Conservation (phyloP, 768 basidiomycete species). For the Amyloporia xantha region DNA sequence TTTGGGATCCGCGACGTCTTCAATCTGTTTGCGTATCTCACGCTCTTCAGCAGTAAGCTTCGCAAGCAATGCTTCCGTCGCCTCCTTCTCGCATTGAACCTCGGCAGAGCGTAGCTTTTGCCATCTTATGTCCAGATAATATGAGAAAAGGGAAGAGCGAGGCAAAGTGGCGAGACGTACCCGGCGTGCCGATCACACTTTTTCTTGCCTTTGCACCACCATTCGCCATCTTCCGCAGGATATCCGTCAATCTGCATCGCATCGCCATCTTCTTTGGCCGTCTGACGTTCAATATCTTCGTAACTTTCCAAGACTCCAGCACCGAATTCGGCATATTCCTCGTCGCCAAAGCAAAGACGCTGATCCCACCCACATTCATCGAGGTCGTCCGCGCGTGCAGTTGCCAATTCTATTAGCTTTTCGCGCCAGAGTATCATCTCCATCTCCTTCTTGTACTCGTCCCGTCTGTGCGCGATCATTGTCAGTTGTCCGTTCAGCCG, state of each 20-base stretch:
- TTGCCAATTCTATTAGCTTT: slow-evolving; percentile 58
- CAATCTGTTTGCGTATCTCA: slow-evolving; percentile 70
- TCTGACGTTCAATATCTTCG: slow-evolving; percentile 35
- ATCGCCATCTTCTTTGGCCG: slow-evolving; percentile 28
- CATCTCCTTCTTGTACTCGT: slow-evolving; percentile 60
- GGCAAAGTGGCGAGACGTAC: slow-evolving; percentile 29
- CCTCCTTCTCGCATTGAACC: slow-evolving; percentile 67
- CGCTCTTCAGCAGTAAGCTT: slow-evolving; percentile 71
- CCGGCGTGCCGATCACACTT: slow-evolving; percentile 76
- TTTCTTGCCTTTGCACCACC: slow-evolving; percentile 77
- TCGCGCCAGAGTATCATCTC: slow-evolving; percentile 68
- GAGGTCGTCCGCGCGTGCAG: slow-evolving; percentile 54
- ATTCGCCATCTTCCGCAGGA: slow-evolving; percentile 37
- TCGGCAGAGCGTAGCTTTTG: slow-evolving; percentile 70
- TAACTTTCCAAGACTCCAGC: slow-evolving; percentile 65
- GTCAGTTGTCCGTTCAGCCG: slow-evolving; percentile 49
- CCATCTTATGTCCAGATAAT: slow-evolving; percentile 44
- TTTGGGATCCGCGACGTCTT: slow-evolving; percentile 48
- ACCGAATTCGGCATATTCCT: slow-evolving; percentile 69
- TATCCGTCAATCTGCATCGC: slow-evolving; percentile 32
- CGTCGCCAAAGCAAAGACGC: slow-evolving; percentile 76
- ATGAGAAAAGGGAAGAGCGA: neutral
- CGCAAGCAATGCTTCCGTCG: slow-evolving; percentile 58
- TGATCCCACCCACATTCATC: slow-evolving; percentile 87
- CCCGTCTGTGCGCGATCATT: slow-evolving; percentile 52